A percentile compares a stretch with the other conserved stretches of the same genome.
These are phyloP conservation scores for Rosa rugosa DNA, from an alignment of 306 rosid genomes.

Conservation along the genomic window DNA sequence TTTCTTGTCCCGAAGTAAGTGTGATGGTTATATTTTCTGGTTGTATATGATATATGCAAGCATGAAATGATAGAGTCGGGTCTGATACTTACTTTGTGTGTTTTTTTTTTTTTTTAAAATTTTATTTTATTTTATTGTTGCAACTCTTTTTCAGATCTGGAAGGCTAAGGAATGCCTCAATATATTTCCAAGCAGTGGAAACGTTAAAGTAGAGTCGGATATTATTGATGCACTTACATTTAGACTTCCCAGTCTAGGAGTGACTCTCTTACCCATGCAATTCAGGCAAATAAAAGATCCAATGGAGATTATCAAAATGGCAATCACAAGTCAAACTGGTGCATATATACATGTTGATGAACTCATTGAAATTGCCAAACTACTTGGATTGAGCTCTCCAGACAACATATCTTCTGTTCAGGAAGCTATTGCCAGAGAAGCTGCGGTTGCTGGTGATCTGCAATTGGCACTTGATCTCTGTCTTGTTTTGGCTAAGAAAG, in stretches of 20 bases:
- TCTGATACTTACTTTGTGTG: not conserved
- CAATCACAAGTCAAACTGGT: constrained; percentile 76
- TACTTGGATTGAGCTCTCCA: constrained; percentile 79
- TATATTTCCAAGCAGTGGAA: constrained; percentile 65
- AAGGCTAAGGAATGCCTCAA: constrained; percentile 94
- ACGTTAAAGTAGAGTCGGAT: constrained; percentile 76
- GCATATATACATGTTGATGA: constrained; percentile 97
- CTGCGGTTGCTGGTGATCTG: constrained; percentile 99
- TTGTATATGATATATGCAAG: constrained; percentile 13
- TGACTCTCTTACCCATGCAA: constrained; percentile 93
- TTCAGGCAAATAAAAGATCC: constrained; percentile 92
- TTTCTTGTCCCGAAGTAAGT: constrained; percentile 92
- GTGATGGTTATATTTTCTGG: constrained; percentile 16
- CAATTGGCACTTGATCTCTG: constrained; percentile 97
- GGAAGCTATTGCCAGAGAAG: constrained; percentile 99
- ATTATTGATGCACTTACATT: constrained; percentile 80
- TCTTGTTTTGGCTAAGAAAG: constrained; percentile 81
- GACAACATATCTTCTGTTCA: constrained; percentile 80
- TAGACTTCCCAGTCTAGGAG: constrained; percentile 92
- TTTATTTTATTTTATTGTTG: constrained; percentile 21
- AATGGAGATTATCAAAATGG: constrained; percentile 89
- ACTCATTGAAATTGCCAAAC: constrained; percentile 86
- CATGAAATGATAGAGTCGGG: not conserved
- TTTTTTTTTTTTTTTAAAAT: not conserved
- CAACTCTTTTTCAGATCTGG: constrained; percentile 78